Conservation (phyloP, 108 stramenopile genomes). For the Cyclotella sp. region DNA sequence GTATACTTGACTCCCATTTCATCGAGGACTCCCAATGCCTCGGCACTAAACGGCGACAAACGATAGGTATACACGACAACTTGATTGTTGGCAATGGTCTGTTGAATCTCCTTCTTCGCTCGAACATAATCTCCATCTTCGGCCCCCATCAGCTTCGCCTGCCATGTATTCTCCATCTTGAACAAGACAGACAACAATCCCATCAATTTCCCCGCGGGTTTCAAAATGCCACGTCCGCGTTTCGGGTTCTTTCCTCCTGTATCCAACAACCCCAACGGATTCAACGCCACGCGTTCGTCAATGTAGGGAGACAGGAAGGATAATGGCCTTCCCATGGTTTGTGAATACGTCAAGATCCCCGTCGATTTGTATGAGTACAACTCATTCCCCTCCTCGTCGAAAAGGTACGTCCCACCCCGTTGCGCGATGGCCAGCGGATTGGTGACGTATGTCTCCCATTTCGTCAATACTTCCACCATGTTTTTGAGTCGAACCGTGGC, state of each 20-base stretch:
- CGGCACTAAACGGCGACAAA: conserved; percentile 71
- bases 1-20: conserved; percentile 55
- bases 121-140: conserved; percentile 43
- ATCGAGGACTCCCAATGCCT: conserved; percentile 62
- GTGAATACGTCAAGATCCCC: conserved; percentile 69
- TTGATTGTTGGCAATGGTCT: conserved; percentile 26
- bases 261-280: conserved; percentile 67
- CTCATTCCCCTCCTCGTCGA: conserved; percentile 51
- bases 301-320: conserved; percentile 67
- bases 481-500: conserved; percentile 70
- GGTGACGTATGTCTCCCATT: conserved; percentile 66
- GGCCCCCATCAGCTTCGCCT: conserved; percentile 39
- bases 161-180: conserved; percentile 40
- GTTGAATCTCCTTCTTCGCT: conserved; percentile 57
- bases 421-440: conserved; percentile 50
- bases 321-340: conserved; percentile 69
- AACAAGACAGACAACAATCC: conserved; percentile 28
- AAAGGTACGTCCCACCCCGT: conserved; percentile 73
- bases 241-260: conserved; percentile 28
- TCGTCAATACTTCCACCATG: conserved; percentile 75
- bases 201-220: conserved; percentile 47
- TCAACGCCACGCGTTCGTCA: conserved; percentile 54
- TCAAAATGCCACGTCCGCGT: conserved; percentile 41
- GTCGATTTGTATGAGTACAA: conserved; percentile 59
- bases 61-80: conserved; percentile 78